Percentiles rank a stretch among this genome's conserved stretches.
Evolutionary conservation across 2,329 filamentous ascomycete genomes (phyloP).

Genomic region (Septoria linicola): DNA sequence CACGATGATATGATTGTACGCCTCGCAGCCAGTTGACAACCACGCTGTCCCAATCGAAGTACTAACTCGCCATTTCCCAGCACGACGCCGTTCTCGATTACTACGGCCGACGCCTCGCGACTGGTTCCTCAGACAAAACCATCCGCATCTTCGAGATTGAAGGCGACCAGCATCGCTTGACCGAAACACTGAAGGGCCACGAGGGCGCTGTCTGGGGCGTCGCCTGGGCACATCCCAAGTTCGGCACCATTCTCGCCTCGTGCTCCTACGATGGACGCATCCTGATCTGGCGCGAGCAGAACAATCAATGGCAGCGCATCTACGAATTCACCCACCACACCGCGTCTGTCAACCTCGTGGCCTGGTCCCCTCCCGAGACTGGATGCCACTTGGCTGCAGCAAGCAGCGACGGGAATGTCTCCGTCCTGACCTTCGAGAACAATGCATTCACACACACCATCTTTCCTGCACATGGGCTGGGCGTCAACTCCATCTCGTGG

Average conservation of each 20-base stretch:
- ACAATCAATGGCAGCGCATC: slow-evolving; percentile 65
- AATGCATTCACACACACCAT: slow-evolving; percentile 87
- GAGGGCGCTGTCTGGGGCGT: slow-evolving; percentile 98
- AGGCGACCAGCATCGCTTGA: slow-evolving; percentile 81
- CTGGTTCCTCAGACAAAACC: slow-evolving; percentile 95
- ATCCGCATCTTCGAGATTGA: slow-evolving; percentile 99
- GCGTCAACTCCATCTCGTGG: slow-evolving; percentile 96
- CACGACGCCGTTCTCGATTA: slow-evolving; percentile 99
- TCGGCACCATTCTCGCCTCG: slow-evolving; percentile 94
- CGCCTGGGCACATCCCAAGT: slow-evolving; percentile 97
- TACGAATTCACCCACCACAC: slow-evolving; percentile 94
- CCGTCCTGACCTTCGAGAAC: slow-evolving; percentile 94
- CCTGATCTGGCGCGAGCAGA: slow-evolving; percentile 93
- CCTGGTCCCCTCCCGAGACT: slow-evolving; percentile 95
- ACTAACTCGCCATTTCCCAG: slow-evolving; percentile 47
- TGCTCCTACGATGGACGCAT: slow-evolving; percentile 97
- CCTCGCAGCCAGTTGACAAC: no score
- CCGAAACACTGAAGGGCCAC: slow-evolving; percentile 96
- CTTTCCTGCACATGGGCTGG: slow-evolving; percentile 88
- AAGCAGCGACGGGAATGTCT: slow-evolving; percentile 88
- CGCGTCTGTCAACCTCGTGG: slow-evolving; percentile 92
- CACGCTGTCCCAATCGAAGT: no score
- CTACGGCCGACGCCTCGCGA: slow-evolving; percentile 93
- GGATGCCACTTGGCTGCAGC: slow-evolving; percentile 94
- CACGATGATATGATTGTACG: slow-evolving; percentile 99